A percentile compares a stretch with the other conserved stretches of the same genome.
These are phyloP conservation scores for Endothia cerciana DNA, from an alignment of 2,329 filamentous ascomycete genomes.

Conservation along the genomic window DNA sequence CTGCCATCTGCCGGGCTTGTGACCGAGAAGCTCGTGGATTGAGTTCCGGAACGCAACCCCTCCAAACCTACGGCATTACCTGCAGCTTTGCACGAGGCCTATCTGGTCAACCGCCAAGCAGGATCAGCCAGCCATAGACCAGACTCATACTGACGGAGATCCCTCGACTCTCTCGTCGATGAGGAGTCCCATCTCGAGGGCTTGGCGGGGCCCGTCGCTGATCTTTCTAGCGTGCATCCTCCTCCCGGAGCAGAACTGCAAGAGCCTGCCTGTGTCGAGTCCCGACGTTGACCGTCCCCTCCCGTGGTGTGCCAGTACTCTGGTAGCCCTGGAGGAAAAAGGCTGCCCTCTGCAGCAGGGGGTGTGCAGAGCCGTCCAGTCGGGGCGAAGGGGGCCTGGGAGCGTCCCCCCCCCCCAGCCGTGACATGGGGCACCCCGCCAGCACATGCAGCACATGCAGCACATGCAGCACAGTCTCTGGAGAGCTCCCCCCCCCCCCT, in stretches of 20 bases:
- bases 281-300: not conserved
- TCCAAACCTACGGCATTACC: conserved; percentile 21
- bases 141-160: conserved; percentile 2
- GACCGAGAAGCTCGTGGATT: conserved; percentile 22
- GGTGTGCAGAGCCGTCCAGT: conserved; percentile 21
- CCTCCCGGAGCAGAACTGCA: not conserved
- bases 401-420: conserved; percentile 7
- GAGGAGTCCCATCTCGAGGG: not conserved
- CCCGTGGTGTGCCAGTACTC: not conserved
- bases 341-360: conserved; percentile 3
- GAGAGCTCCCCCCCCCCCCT: not conserved
- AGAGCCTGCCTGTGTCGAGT: not conserved
- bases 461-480: conserved; percentile 18
- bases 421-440: conserved; percentile 28
- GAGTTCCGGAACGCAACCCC: conserved; percentile 24
- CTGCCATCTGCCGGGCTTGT: conserved; percentile 24
- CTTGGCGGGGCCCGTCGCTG: not conserved
- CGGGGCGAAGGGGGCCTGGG: conserved; percentile 20
- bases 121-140: conserved; percentile 8
- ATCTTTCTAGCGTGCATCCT: not conserved
- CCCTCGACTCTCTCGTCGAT: not conserved
- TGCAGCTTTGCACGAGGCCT: conserved; percentile 22
- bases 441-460: conserved; percentile 22
- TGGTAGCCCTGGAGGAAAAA: not conserved
- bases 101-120: conserved; percentile 7